Base-by-base conservation (phyloP, 495 filamentous ascomycete genomes). In the Tuber umbilicatum region DNA sequence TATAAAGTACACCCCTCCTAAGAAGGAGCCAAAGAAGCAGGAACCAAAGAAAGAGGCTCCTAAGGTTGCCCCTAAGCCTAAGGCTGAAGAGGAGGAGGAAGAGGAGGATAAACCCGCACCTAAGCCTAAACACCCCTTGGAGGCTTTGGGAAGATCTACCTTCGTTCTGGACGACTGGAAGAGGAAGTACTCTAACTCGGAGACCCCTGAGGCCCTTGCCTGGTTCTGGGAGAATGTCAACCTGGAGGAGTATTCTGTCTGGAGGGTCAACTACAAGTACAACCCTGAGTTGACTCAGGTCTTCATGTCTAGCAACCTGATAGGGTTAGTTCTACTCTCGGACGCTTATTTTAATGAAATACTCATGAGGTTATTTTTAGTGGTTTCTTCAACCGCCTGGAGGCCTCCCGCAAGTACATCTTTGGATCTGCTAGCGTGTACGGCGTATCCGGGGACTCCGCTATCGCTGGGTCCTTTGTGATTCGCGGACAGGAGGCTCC, bases 151-250 rank as follows among this genome's bases (percentile, higher is more conserved):
- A 76, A 91, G 89, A 84, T 88, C 96, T 68, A 90, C 89, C 70
- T 86, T 98, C 82, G 86, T 89, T 76, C 88, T 98, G 73, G 95
- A 99, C 82, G 95, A 99, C 83, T 97, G 91, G 92, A 99, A 99
- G 91, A 93, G 94, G 81, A 90, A 92, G 84, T 99, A 97, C 91
- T 98, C 96, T 82, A 99, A 99, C 89, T 87, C 91, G 78, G 94
- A 98, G 69, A 94, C 92, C 74, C 93, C 91, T 68, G 90, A 86
- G 64, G 93, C 94, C 79, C 85, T 98, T 79, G 94, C 94, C 83
- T 99, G 94, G 92, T 98, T 99, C 89, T 99, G 94, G 94, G 89
- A 97, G 87, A 91, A 97, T 83, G 89, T 88, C 85, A 94, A 94
- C 75, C 88, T 94, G 82, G 91, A 92, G 73, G 96, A 98, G 86